phyloP scores from a whole-genome alignment of 805 yeast species.

The Tetrapisispora fleetii region DNA sequence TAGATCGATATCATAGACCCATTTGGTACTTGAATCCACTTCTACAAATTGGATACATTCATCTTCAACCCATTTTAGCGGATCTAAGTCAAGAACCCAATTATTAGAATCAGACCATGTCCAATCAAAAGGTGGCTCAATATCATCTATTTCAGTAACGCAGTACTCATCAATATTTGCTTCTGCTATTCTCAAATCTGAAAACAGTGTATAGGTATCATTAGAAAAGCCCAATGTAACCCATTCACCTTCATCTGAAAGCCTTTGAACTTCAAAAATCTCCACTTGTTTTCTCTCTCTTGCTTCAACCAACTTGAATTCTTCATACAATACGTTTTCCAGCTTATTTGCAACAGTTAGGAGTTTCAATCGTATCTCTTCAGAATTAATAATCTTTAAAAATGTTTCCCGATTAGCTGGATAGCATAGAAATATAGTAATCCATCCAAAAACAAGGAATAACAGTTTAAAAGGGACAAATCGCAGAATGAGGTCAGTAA shows the following conservation, averaged over 20 bases:
- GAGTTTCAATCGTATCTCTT: slow-evolving; percentile 49
- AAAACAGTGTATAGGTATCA: slow-evolving; percentile 44
- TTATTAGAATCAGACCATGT: slow-evolving; percentile 33
- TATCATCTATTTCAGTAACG: slow-evolving; percentile 22
- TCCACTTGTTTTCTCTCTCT: slow-evolving; percentile 45
- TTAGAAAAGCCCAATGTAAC: slow-evolving; percentile 47
- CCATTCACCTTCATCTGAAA: slow-evolving; percentile 47
- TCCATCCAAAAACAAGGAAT: slow-evolving; percentile 42
- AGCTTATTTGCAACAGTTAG: slow-evolving; percentile 39
- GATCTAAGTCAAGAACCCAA: slow-evolving; percentile 63
- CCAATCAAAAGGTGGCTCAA: slow-evolving; percentile 56
- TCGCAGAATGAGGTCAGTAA: slow-evolving; percentile 20
- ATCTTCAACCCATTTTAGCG: slow-evolving; percentile 50
- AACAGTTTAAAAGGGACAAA: slow-evolving; percentile 32
- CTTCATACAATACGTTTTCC: slow-evolving; percentile 35
- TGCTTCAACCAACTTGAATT: slow-evolving; percentile 33
- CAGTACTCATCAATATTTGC: slow-evolving; percentile 12
- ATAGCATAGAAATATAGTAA: slow-evolving; percentile 34
- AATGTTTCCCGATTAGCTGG: slow-evolving; percentile 43
- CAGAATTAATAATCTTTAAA: slow-evolving; percentile 43
- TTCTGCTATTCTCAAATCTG: slow-evolving; percentile 31
- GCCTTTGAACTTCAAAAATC: slow-evolving; percentile 56
- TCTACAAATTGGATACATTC: slow-evolving; percentile 46
- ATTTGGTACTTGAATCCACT: slow-evolving; percentile 66
- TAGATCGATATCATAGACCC: slow-evolving; percentile 62